phyloP scores from a whole-genome alignment of 1,139 yeast genomes.

The Nakaseomyces nivariensis region DNA sequence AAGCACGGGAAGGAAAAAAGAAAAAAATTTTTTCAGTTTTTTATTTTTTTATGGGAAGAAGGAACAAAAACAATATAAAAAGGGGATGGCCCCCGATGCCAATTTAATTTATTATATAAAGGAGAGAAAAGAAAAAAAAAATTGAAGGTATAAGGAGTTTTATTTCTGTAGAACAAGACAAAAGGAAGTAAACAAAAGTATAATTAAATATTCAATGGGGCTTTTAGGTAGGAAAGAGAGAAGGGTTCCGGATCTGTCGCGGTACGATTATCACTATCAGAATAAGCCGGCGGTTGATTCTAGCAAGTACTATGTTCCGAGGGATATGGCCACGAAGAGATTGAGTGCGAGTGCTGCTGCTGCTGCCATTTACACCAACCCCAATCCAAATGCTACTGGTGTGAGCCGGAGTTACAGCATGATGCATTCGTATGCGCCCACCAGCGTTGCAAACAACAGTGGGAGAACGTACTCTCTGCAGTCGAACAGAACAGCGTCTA shows the following conservation, averaged over 20 bases:
- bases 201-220: conserved; percentile 11
- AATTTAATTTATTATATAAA: too few relatives aligned
- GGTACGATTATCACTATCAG: conserved; percentile 27
- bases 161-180: neutral
- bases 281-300: conserved; percentile 16
- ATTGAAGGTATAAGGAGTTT: too few relatives aligned
- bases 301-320: conserved; percentile 9
- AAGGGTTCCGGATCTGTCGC: conserved; percentile 28
- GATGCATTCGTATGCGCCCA: neutral
- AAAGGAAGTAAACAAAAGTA: neutral
- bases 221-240: conserved; percentile 19
- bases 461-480: conserved; percentile 2
- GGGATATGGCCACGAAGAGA: conserved; percentile 8
- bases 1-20: too few relatives aligned
- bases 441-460: neutral
- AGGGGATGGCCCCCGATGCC: too few relatives aligned
- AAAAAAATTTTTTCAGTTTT: too few relatives aligned
- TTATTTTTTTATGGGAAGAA: too few relatives aligned
- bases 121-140: too few relatives aligned
- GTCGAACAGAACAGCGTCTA: conserved; percentile 1
- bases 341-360: conserved; percentile 27
- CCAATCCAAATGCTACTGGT: conserved; percentile 5
- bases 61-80: too few relatives aligned
- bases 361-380: conserved; percentile 16
- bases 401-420: conserved; percentile 3